A percentile compares a stretch with the other conserved stretches of the same genome.
phyloP scores from a whole-genome alignment of 345 rosid species.

The Moricandia arvensis region DNA sequence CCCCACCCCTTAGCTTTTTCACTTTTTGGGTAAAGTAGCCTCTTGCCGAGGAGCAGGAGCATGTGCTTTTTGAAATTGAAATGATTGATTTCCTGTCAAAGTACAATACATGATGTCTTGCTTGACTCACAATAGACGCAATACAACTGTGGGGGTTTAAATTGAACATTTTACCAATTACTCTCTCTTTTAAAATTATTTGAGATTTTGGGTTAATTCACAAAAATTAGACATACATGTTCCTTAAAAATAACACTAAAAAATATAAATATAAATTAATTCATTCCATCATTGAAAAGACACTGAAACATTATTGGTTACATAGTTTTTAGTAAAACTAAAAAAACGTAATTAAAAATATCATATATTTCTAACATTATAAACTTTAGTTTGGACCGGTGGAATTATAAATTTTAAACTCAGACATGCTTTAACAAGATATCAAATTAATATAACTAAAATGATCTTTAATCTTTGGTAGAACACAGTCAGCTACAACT shows the following conservation, averaged over 20 bases:
- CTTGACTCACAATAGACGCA: conserved; percentile 18
- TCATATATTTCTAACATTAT: too few species aligned
- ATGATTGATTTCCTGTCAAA: conserved; percentile 6
- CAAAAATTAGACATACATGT: too few species aligned
- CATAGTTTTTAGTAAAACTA: too few species aligned
- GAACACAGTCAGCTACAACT: not conserved
- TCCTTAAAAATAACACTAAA: too few species aligned
- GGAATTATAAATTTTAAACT: not conserved
- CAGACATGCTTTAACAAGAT: not conserved
- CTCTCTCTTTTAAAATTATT: too few species aligned
- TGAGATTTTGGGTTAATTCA: too few species aligned
- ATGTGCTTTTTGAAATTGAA: conserved; percentile 23
- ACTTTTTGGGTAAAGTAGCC: conserved; percentile 24
- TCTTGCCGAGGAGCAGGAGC: conserved; percentile 3
- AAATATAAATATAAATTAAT: too few species aligned
- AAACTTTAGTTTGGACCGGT: too few species aligned
- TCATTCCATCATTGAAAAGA: too few species aligned
- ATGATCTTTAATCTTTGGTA: not conserved
- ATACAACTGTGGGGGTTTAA: not conserved
- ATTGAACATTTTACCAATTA: not conserved
- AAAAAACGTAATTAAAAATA: too few species aligned
- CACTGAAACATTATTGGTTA: too few species aligned
- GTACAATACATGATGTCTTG: not conserved
- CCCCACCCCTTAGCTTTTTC: not conserved
- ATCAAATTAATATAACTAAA: not conserved